A percentile compares a stretch with the other conserved stretches of the same genome.
phyloP scores from a whole-genome alignment of 2,329 filamentous ascomycete species.

The Fusarium dlaminii region DNA sequence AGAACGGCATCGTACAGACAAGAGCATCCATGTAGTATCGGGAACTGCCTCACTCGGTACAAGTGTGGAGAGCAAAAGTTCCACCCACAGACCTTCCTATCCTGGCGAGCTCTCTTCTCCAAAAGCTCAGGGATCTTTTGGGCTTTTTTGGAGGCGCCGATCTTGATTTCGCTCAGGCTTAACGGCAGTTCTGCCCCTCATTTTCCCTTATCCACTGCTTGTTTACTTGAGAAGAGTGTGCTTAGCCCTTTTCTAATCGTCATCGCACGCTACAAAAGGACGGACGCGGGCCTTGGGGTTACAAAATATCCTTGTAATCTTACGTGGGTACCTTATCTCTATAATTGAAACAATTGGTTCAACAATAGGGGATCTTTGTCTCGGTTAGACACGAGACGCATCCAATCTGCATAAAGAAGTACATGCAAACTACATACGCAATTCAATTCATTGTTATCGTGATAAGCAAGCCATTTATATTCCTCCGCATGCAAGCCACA shows the following conservation, averaged over 20 bases:
- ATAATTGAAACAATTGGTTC: not conserved
- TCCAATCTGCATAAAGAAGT: not conserved
- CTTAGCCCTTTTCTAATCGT: not conserved
- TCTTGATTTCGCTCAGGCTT: not conserved
- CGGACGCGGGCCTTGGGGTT: not conserved
- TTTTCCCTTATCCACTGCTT: not conserved
- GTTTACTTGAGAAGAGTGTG: not conserved
- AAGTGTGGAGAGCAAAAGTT: conserved; percentile 30
- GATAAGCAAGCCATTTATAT: not conserved
- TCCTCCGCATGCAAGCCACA: not conserved
- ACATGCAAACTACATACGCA: not conserved
- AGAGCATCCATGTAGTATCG: not conserved
- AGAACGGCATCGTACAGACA: conserved; percentile 17
- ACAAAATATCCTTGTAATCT: not conserved
- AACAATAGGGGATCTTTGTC: not conserved
- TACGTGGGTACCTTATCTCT: not conserved
- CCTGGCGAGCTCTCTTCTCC: not conserved
- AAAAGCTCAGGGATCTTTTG: not conserved
- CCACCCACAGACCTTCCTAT: conserved; percentile 5
- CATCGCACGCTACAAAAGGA: conserved; percentile 4
- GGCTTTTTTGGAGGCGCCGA: not conserved
- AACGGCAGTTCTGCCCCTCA: not conserved
- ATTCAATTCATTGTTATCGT: not conserved
- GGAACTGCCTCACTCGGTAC: conserved; percentile 11
- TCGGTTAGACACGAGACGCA: not conserved